Conservation (phyloP, 805 yeast species). For the Candida parachauliodes region DNA sequence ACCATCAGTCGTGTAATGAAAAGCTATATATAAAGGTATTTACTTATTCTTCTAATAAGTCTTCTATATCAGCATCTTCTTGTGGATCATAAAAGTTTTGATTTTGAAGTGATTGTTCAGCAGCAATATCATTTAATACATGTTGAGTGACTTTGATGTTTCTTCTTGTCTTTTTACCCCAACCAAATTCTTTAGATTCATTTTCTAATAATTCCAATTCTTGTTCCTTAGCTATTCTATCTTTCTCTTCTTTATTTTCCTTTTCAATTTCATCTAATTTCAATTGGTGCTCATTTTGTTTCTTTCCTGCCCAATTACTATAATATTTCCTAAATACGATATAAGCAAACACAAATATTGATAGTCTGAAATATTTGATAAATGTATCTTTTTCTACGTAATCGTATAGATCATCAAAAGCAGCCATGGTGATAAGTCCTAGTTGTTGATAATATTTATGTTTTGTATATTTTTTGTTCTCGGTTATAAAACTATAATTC, state of each 20-base stretch:
- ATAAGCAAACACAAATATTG: conserved; percentile 61
- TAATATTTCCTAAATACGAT: conserved; percentile 54
- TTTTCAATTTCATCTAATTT: conserved; percentile 45
- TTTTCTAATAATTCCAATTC: conserved; percentile 22
- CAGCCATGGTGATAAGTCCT: conserved; percentile 4
- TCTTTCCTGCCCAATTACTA: conserved; percentile 52
- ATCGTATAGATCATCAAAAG: conserved; percentile 24
- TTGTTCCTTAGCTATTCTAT: conserved; percentile 33
- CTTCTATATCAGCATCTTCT: conserved; percentile 68
- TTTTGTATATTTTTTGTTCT: not conserved
- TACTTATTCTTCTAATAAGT: conserved; percentile 54
- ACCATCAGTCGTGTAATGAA: not conserved
- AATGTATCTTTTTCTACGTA: conserved; percentile 39
- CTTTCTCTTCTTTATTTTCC: conserved; percentile 30
- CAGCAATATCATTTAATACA: conserved; percentile 44
- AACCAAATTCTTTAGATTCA: conserved; percentile 58
- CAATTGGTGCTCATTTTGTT: conserved; percentile 47
- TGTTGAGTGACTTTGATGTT: conserved; percentile 54
- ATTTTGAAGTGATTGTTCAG: conserved; percentile 36
- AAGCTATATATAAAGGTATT: not conserved
- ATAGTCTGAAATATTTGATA: conserved; percentile 44
- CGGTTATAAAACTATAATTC: conserved; percentile 9
- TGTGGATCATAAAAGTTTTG: conserved; percentile 46
- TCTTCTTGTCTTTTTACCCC: conserved; percentile 75
- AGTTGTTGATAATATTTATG: not conserved